These are phyloP conservation scores for Candida golubevii DNA, from an alignment of 805 yeast species.

Conservation along the genomic window DNA sequence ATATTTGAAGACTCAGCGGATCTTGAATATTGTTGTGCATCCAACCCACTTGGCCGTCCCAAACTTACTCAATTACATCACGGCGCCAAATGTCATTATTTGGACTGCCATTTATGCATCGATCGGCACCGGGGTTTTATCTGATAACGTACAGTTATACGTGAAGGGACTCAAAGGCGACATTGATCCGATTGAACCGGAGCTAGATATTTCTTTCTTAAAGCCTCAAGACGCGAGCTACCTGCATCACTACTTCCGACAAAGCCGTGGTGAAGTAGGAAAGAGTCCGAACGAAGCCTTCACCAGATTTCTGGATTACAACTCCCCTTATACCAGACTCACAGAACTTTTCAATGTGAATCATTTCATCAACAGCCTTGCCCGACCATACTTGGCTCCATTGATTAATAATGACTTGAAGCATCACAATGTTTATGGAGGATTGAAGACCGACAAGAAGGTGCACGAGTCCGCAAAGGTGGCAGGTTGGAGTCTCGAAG, in stretches of 20 bases:
- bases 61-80: constrained; percentile 75
- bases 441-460: constrained; percentile 20
- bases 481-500: constrained; percentile 9
- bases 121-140: constrained; percentile 65
- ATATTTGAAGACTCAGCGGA: constrained; percentile 68
- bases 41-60: constrained; percentile 73
- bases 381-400: constrained; percentile 93
- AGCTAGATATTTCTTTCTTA: constrained; percentile 41
- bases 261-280: constrained; percentile 13
- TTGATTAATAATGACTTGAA: constrained; percentile 76
- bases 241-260: constrained; percentile 39
- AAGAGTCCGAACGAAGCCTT: constrained; percentile 27
- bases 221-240: constrained; percentile 43
- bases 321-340: constrained; percentile 74
- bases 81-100: constrained; percentile 88
- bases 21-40: constrained; percentile 79
- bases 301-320: constrained; percentile 52
- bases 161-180: constrained; percentile 63
- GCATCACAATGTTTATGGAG: constrained; percentile 49
- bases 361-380: constrained; percentile 85
- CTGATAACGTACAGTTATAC: constrained; percentile 50
- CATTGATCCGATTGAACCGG: constrained; percentile 46
- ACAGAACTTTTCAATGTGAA: constrained; percentile 94
- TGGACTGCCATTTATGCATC: constrained; percentile 83
- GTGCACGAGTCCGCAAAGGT: constrained; percentile 6